Conservation (phyloP, 805 yeast species). For the Lachancea thermotolerans region DNA sequence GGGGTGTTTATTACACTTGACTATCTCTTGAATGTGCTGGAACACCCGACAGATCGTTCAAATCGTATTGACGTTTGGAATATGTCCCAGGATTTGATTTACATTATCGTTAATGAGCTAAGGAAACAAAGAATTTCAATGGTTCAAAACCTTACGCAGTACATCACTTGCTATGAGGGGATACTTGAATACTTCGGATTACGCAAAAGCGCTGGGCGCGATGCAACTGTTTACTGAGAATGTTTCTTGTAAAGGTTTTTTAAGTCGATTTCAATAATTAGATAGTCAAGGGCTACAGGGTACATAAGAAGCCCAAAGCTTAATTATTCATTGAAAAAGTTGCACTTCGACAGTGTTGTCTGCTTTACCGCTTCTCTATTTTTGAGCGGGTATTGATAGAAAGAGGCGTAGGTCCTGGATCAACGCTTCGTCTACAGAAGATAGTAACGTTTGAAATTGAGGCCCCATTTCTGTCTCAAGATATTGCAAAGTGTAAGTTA, state of each 20-base stretch:
- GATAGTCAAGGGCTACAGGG: too few species aligned
- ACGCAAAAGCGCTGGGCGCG: conserved; percentile 1
- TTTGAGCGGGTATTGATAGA: conserved; percentile 12
- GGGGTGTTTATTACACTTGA: conserved; percentile 80
- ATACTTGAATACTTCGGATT: conserved; percentile 24
- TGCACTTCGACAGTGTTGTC: background rate
- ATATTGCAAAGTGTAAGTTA: conserved; percentile 31
- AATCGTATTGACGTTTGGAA: conserved; percentile 38
- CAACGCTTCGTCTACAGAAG: conserved; percentile 16
- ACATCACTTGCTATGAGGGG: conserved; percentile 62
- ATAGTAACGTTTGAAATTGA: conserved; percentile 20
- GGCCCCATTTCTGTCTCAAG: conserved; percentile 24
- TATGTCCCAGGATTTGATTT: conserved; percentile 46
- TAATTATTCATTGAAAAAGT: too few species aligned
- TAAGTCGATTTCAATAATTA: background rate
- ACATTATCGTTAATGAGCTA: conserved; percentile 52
- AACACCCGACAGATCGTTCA: conserved; percentile 31
- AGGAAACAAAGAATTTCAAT: conserved; percentile 66
- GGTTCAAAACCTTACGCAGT: conserved; percentile 75
- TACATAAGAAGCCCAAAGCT: too few species aligned
- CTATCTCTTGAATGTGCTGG: conserved; percentile 31
- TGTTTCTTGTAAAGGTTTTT: background rate
- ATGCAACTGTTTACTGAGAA: background rate
- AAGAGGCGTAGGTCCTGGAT: conserved; percentile 26
- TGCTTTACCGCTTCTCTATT: background rate